Percentiles rank a stretch among this genome's conserved stretches.
phyloP scores from a whole-genome alignment of 345 rosid species.

The Eucalyptus decipiens region DNA sequence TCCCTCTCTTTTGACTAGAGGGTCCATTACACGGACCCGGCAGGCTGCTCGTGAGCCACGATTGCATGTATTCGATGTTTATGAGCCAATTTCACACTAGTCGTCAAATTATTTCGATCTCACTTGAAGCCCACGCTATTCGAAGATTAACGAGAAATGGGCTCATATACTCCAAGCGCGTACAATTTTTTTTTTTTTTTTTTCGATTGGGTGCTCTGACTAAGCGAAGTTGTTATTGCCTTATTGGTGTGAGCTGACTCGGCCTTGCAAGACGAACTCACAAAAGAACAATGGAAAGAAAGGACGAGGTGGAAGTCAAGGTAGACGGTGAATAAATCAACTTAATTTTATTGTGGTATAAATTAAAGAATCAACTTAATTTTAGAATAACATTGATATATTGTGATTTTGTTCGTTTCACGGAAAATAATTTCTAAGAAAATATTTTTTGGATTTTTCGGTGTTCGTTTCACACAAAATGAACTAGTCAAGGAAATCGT shows the following conservation, averaged over 20 bases:
- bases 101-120: neutral
- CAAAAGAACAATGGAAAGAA: neutral
- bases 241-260: too few relatives aligned
- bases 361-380: neutral
- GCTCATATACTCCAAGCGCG: neutral
- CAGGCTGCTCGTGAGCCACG: accelerated
- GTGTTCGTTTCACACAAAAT: too few relatives aligned
- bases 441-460: too few relatives aligned
- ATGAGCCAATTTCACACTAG: neutral
- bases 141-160: too few relatives aligned
- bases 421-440: too few relatives aligned
- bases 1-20: too few relatives aligned
- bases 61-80: neutral
- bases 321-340: neutral
- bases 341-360: neutral
- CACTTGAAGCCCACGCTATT: neutral
- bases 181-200: neutral
- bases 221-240: too few relatives aligned
- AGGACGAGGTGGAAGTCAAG: neutral
- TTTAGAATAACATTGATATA: too few relatives aligned
- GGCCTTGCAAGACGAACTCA: too few relatives aligned
- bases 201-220: too few relatives aligned
- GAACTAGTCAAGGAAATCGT: accelerated
- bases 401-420: too few relatives aligned
- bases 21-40: too few relatives aligned